These are phyloP conservation scores for Neonectria neomacrospora DNA, from an alignment of 2,329 filamentous ascomycete species.

Conservation along the genomic window DNA sequence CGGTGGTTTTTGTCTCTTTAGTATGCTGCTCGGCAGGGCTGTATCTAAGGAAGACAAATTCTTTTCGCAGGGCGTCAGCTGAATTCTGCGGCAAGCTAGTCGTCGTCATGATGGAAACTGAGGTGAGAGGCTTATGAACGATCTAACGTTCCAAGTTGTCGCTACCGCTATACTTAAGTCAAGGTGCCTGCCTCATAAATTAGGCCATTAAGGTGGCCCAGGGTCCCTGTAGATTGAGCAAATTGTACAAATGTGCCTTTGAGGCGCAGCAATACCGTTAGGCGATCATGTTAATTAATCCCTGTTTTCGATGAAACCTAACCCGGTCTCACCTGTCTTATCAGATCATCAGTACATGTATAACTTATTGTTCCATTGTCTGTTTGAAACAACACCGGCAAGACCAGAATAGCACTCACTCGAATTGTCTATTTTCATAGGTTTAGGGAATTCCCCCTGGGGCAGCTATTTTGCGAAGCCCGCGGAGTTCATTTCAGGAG, in stretches of 20 bases:
- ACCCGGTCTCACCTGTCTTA: not conserved
- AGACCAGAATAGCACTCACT: no score
- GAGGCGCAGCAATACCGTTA: not conserved
- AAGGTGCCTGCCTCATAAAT: not conserved
- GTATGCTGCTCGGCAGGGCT: not conserved
- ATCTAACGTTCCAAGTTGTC: not conserved
- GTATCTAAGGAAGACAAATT: constrained; percentile 30
- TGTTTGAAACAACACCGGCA: no score
- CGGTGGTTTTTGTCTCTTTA: not conserved
- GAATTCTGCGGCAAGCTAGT: not conserved
- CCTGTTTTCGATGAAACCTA: not conserved
- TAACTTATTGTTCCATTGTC: no score
- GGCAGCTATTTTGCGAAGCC: not conserved
- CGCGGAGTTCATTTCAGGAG: not conserved
- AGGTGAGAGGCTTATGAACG: not conserved
- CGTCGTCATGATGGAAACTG: not conserved
- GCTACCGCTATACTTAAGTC: not conserved
- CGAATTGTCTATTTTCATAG: no score
- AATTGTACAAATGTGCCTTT: not conserved
- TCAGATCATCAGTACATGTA: no score
- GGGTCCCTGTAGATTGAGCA: not conserved
- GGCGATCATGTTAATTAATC: not conserved
- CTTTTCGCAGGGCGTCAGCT: not conserved
- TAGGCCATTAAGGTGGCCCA: not conserved
- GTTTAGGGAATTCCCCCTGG: not conserved